Evolutionary conservation across 352 stramenopile genomes (phyloP), one percentile per base, ranked within the genome.

Genomic region (Phytophthora pisi): DNA sequence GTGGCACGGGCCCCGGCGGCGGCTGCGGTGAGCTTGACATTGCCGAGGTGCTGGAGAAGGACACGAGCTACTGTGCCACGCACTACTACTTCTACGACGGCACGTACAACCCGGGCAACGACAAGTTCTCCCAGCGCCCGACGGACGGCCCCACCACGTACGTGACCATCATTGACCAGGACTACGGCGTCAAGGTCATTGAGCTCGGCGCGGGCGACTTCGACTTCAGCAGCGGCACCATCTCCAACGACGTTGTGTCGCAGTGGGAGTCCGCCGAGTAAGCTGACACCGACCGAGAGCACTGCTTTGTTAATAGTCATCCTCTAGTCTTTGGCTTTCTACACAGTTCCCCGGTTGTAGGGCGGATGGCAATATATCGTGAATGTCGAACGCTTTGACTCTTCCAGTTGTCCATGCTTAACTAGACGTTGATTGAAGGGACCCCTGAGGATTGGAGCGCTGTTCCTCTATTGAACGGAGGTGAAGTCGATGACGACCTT

Each of bases 71-170:
- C 46, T 59, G 90, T n/a, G 79, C 86, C 30, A 92, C 84, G 23
- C 86, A 94, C 81, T 92, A 88, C 72, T 94, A 94, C 81, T 88
- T 86, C 68, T 91, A 91, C 73, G 73, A 91, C 24, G 82, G 74
- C 59, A 71, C 55, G 53, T 69, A 74, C 63, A 78, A 79, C 28
- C 75, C 83, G 15, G 84, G 84, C 52, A 79, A 91, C 68, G 86
- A 94, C 67, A 71, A 78, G 63, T 91, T 83, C 57, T 60, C 61
- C 61, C 77, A 74, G 58, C 86, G 86, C 24, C 84, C 86, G 6
- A 68, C 60, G 7, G 70, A 82, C 26, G 68, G 60, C 26, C 74
- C 84, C 4, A 54, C 73, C 34, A 92, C 78, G 5, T 94, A 88
- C 72, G 67, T 92, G 49, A 91, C 82, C 40, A 84, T 94, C 73